phyloP scores from a whole-genome alignment of 352 stramenopile species.

The Pythium phragmitis region DNA sequence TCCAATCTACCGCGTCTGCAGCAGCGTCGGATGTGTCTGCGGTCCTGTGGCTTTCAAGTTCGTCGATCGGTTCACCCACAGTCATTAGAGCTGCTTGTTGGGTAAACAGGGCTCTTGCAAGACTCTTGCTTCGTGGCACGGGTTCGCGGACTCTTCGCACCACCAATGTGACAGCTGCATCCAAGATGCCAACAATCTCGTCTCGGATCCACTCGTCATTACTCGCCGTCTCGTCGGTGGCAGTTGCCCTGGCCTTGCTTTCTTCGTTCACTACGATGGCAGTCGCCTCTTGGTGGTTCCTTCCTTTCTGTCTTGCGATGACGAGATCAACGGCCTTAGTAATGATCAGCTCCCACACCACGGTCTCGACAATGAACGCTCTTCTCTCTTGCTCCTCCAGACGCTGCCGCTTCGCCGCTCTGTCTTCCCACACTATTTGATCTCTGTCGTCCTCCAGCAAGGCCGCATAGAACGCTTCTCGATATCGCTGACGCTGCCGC shows the following conservation, averaged over 20 bases:
- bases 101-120: no score
- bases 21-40: not conserved
- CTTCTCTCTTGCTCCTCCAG: not conserved
- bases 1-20: not conserved
- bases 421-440: constrained; percentile 12
- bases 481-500: not conserved
- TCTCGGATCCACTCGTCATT: not conserved
- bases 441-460: constrained; percentile 12
- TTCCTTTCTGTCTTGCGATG: constrained; percentile 2
- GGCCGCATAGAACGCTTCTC: constrained; percentile 12
- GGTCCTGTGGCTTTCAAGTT: not conserved
- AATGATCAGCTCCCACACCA: constrained; percentile 1
- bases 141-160: not conserved
- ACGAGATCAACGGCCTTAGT: not conserved
- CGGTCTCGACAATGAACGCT: not conserved
- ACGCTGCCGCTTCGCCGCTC: not conserved
- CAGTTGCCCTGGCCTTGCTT: not conserved
- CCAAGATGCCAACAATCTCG: not conserved
- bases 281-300: not conserved
- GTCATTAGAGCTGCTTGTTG: not conserved
- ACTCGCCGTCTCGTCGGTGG: not conserved
- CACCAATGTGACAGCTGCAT: not conserved
- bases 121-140: not conserved
- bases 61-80: not conserved
- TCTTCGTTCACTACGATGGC: not conserved